These are phyloP conservation scores for Physocladia obscura DNA, from an alignment of 192 early-diverging fungal species.

Conservation along the genomic window DNA sequence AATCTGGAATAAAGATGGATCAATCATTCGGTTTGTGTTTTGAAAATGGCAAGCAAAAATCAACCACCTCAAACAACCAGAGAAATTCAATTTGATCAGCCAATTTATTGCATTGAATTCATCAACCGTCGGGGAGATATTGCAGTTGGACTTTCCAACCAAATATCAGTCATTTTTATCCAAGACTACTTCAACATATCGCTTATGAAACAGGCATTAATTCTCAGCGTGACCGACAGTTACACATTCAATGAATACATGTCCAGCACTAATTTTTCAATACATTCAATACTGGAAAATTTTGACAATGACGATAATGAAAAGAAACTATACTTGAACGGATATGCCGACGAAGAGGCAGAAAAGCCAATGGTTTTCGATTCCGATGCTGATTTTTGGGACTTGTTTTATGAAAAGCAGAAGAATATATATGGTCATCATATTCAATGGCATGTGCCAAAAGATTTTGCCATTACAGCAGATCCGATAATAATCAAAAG, in stretches of 20 bases:
- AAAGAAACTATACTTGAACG: not conserved
- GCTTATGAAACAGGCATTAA: constrained; percentile 17
- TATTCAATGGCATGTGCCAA: constrained; percentile 23
- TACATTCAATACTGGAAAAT: not conserved
- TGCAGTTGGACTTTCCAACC: constrained; percentile 29
- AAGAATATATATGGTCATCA: constrained; percentile 11
- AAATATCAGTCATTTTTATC: constrained; percentile 31
- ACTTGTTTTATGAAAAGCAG: constrained; percentile 35
- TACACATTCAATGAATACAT: not conserved
- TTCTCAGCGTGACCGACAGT: not conserved
- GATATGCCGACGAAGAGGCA: constrained; percentile 35
- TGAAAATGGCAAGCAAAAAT: not conserved
- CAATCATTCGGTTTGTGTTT: not conserved
- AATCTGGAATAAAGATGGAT: constrained; percentile 33
- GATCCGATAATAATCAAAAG: not conserved
- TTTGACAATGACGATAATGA: constrained; percentile 13
- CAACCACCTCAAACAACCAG: too few species aligned
- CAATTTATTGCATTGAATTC: constrained; percentile 29
- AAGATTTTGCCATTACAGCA: not conserved
- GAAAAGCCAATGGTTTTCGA: constrained; percentile 42
- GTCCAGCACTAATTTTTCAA: not conserved
- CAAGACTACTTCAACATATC: constrained; percentile 33
- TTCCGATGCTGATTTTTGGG: constrained; percentile 48
- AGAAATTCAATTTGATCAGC: constrained; percentile 37
- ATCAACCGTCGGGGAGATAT: constrained; percentile 39